Evolutionary conservation across 106 monocot species (phyloP), one percentile per base, ranked within the genome.

Genomic region (Gastrodia elata): DNA sequence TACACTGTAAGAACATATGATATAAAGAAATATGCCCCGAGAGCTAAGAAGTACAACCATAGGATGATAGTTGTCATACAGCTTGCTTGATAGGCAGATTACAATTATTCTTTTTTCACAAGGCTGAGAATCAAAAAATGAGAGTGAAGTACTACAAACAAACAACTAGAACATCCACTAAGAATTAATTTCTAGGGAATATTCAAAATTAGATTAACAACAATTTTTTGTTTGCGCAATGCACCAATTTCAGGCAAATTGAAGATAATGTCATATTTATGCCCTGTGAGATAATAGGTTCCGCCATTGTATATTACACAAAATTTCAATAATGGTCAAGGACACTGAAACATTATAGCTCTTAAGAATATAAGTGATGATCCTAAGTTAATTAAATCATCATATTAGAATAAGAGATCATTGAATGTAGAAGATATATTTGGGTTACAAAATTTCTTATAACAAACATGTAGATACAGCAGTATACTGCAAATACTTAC

Each of bases 401-500:
- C 59, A 59, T 59, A 59, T 28, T 59, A 59, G 5, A 3, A 11
- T 1, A 38, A 6, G 5, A 37, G 52, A 37, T 36, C 5, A 2
- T 13, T 33, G 14, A 11, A 8, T 15, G n/a, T 20, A 67, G 5
- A 67, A 16, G 20, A 67, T 16, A 37, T 14, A 67, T 67, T 67
- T 67, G 36, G 1, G 20, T 67, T 36, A 18, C 3, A 67, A 36
- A 67, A n/a, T 37, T 20, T 37, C 37, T 36, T 67, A 0, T 22
- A 40, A 34, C 69, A 69, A 34, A 39, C 39, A 38, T 7, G 40
- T 0, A 2, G 32, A 8, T 20, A 5, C 35, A 72, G 11, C 39
- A 15, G 6, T 26, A 72, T 43, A 14, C 2, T 30, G 26, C n/a
- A 75, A 75, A 52, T 6, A 82, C 91, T 76, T 59, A 88, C 85